Evolutionary conservation across 2,329 filamentous ascomycete species (phyloP).

Genomic region (Fusarium pseudocircinatum): DNA sequence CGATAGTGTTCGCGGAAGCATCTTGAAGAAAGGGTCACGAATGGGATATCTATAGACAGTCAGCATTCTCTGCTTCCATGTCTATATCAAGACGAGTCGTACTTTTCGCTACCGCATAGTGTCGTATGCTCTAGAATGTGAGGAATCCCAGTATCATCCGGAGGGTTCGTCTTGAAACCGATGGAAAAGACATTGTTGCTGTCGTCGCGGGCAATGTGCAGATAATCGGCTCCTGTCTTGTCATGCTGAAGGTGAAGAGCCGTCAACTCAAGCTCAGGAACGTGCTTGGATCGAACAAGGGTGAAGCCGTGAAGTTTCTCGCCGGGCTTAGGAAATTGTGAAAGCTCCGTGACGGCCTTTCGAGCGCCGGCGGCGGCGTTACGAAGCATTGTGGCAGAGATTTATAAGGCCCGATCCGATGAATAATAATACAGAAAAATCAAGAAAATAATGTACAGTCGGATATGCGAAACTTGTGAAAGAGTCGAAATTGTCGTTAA

Average conservation of each 20-base stretch:
- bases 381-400: slow-evolving; percentile 57
- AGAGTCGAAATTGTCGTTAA: slow-evolving; percentile 19
- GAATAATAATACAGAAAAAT: slow-evolving; percentile 34
- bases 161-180: slow-evolving; percentile 98
- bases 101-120: slow-evolving; percentile 94
- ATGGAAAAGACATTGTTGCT: slow-evolving; percentile 99
- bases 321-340: slow-evolving; percentile 79
- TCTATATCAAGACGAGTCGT: slow-evolving; percentile 39
- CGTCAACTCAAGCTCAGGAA: slow-evolving; percentile 92
- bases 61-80: slow-evolving; percentile 32
- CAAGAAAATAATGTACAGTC: slow-evolving; percentile 28
- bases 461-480: slow-evolving; percentile 5
- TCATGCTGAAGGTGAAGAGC: slow-evolving; percentile 92
- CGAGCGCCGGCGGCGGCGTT: slow-evolving; percentile 62
- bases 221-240: slow-evolving; percentile 93
- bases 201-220: slow-evolving; percentile 94
- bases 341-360: slow-evolving; percentile 78
- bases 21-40: slow-evolving; percentile 99
- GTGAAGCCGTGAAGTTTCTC: slow-evolving; percentile 95
- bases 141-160: slow-evolving; percentile 93
- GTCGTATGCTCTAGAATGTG: slow-evolving; percentile 99
- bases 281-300: slow-evolving; percentile 85
- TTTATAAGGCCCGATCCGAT: not conserved
- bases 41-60: slow-evolving; percentile 82
- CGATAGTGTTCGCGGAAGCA: slow-evolving; percentile 96